phyloP scores from a whole-genome alignment of 495 filamentous ascomycete genomes.

The Achaetomiella virescens region DNA sequence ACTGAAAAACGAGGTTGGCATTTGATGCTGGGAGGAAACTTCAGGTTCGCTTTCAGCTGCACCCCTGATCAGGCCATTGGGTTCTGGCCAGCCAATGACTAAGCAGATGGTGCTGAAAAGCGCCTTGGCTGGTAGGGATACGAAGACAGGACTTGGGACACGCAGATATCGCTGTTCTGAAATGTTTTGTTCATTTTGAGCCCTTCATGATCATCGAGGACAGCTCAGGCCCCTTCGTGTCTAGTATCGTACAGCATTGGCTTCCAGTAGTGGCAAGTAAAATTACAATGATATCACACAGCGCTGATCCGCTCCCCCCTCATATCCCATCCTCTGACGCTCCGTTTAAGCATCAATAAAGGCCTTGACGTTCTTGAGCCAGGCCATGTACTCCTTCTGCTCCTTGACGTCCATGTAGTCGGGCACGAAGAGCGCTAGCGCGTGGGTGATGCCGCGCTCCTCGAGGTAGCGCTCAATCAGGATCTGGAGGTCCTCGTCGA shows the following conservation, averaged over 20 bases:
- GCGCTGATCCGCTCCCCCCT: not conserved
- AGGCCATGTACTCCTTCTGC: conserved; percentile 92
- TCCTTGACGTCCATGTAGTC: conserved; percentile 99
- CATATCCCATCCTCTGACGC: not conserved
- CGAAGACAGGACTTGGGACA: not conserved
- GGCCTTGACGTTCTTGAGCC: conserved; percentile 78
- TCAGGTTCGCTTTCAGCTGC: conserved; percentile 3
- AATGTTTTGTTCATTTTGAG: not conserved
- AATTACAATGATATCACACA: conserved; percentile 12
- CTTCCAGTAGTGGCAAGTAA: conserved; percentile 5
- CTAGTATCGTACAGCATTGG: conserved; percentile 2
- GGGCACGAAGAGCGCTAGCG: conserved; percentile 81
- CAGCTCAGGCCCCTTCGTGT: not conserved
- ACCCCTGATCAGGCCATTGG: conserved; percentile 1
- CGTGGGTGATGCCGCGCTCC: conserved; percentile 84
- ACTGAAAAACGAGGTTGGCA: not conserved
- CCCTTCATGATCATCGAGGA: not conserved
- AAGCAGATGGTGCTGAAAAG: not conserved
- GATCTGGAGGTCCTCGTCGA: conserved; percentile 92
- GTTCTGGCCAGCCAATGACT: conserved; percentile 11
- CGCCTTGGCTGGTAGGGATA: not conserved
- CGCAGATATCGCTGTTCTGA: not conserved
- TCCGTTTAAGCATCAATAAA: conserved; percentile 61
- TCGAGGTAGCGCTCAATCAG: conserved; percentile 90
- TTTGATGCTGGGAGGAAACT: not conserved